A percentile compares a stretch with the other conserved stretches of the same genome.
phyloP scores from a whole-genome alignment of 1,284 basidiomycete species.

The Ceratobasidium sp. region DNA sequence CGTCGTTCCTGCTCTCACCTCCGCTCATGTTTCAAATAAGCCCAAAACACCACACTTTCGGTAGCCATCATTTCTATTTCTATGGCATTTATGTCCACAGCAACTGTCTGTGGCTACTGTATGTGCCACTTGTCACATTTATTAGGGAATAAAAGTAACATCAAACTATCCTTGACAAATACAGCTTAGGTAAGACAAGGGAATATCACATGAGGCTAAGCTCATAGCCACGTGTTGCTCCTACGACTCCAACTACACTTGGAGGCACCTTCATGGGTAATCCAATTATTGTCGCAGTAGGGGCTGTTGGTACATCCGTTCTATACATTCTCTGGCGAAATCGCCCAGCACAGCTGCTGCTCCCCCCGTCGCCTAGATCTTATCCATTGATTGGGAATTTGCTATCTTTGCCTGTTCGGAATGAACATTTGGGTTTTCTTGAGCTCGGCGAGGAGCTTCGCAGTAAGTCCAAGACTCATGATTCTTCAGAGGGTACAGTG shows the following conservation, averaged over 20 bases:
- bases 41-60: too few species aligned
- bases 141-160: background rate
- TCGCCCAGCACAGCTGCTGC: background rate
- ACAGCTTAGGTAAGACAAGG: background rate
- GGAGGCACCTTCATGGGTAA: background rate
- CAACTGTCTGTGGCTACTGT: too few species aligned
- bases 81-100: too few species aligned
- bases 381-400: slow-evolving; percentile 22
- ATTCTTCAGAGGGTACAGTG: background rate
- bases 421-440: slow-evolving; percentile 12
- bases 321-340: background rate
- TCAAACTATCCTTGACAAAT: background rate
- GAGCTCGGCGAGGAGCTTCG: background rate
- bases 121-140: too few species aligned
- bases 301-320: background rate
- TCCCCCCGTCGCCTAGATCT: slow-evolving; percentile 19
- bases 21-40: too few species aligned
- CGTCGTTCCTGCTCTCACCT: too few species aligned
- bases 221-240: background rate
- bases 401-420: background rate
- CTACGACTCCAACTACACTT: background rate
- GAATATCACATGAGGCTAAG: background rate
- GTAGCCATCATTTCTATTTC: too few species aligned
- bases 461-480: background rate
- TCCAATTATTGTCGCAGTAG: background rate